Evolutionary conservation across 495 filamentous ascomycete species (phyloP).

Genomic region (Penicillium longicatenatum): DNA sequence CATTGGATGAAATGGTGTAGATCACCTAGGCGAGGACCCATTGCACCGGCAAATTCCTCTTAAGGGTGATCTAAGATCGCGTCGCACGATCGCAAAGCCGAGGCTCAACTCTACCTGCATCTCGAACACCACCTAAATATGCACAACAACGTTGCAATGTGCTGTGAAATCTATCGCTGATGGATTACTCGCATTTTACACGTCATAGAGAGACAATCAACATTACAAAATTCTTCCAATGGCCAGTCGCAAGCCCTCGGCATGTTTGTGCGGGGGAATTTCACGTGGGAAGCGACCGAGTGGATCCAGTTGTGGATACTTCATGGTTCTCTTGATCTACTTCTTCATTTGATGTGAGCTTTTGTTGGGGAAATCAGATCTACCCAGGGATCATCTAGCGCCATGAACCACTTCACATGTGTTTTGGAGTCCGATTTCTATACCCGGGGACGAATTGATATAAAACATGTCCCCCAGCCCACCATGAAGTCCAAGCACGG

Average conservation of each 20-base stretch:
- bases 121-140: background rate
- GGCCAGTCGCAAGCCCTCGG: background rate
- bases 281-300: background rate
- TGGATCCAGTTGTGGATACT: background rate
- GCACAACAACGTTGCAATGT: background rate
- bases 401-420: constrained; percentile 24
- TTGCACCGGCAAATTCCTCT: background rate
- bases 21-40: background rate
- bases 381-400: constrained; percentile 12
- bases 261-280: constrained; percentile 1
- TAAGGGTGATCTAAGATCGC: background rate
- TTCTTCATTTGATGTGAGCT: constrained; percentile 13
- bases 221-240: background rate
- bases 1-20: background rate
- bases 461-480: constrained; percentile 13
- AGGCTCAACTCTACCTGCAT: constrained; percentile 2
- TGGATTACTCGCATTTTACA: background rate
- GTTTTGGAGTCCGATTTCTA: background rate
- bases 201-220: background rate
- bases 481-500: constrained; percentile 2
- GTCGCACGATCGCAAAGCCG: constrained; percentile 7
- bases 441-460: constrained; percentile 13
- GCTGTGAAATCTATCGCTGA: background rate
- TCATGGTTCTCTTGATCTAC: background rate
- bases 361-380: constrained; percentile 25